These are phyloP conservation scores for Oryza glaberrima DNA, from an alignment of 176 grass and related monocot genomes.

Conservation along the genomic window DNA sequence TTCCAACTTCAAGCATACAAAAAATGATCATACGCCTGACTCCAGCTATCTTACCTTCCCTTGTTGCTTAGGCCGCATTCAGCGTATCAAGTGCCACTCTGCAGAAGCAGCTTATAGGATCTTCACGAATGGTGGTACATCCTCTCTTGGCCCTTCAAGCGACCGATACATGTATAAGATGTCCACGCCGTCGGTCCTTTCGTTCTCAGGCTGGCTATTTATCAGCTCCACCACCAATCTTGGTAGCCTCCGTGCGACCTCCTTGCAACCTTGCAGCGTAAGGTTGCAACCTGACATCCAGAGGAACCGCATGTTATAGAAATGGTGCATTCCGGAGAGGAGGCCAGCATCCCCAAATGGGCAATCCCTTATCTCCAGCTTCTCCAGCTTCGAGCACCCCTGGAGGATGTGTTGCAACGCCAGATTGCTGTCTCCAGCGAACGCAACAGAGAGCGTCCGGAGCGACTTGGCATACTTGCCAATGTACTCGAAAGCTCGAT, in stretches of 20 bases:
- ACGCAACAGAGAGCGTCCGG: conserved; percentile 86
- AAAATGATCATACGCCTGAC: conserved; percentile 25
- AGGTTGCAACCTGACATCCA: conserved; percentile 91
- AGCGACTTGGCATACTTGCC: conserved; percentile 77
- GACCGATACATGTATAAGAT: conserved; percentile 98
- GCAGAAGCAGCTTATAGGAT: conserved; percentile 56
- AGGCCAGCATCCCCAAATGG: conserved; percentile 83
- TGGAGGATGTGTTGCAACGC: conserved; percentile 69
- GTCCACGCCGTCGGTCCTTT: conserved; percentile 54
- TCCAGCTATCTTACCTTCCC: background rate
- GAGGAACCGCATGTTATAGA: conserved; percentile 90
- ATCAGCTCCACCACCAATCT: conserved; percentile 88
- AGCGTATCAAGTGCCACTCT: conserved; percentile 35
- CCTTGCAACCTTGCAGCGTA: conserved; percentile 71
- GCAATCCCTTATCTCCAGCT: conserved; percentile 96
- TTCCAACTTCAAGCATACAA: background rate
- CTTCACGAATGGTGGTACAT: conserved; percentile 76
- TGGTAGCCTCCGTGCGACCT: conserved; percentile 70
- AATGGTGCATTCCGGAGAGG: conserved; percentile 77
- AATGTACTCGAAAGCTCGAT: conserved; percentile 83
- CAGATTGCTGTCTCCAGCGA: conserved; percentile 76
- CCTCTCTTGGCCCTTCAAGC: conserved; percentile 81
- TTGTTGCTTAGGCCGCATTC: conserved; percentile 22
- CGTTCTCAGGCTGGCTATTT: conserved; percentile 37
- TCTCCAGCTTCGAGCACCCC: conserved; percentile 87